Conservation (phyloP, 1,284 basidiomycete species). For the Trichosporon faecale region DNA sequence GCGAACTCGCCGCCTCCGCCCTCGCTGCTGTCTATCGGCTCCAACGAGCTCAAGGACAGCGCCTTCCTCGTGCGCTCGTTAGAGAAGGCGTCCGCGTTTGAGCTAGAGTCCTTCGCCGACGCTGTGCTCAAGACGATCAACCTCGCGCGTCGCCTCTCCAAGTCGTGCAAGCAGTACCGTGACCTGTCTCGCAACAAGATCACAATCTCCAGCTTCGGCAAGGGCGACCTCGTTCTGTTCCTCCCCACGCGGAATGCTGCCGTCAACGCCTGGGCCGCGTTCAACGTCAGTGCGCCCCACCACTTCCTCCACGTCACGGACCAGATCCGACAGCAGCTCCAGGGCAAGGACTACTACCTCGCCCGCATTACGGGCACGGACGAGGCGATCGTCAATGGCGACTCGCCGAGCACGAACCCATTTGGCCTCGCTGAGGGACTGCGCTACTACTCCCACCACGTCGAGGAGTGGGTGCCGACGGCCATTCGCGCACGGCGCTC, state of each 20-base stretch:
- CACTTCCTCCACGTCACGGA: constrained; percentile 89
- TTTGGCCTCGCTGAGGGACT: constrained; percentile 76
- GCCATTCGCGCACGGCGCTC: neutral
- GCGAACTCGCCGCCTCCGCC: constrained; percentile 24
- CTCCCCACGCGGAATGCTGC: constrained; percentile 90
- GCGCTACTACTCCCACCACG: constrained; percentile 88
- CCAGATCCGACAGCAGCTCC: constrained; percentile 76
- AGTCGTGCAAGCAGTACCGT: constrained; percentile 88
- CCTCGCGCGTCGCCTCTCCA: constrained; percentile 92
- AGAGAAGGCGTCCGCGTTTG: constrained; percentile 59
- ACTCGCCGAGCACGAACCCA: constrained; percentile 55
- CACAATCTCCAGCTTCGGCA: constrained; percentile 85
- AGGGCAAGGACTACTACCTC: constrained; percentile 87
- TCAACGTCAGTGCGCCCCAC: constrained; percentile 94
- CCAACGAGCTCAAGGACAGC: constrained; percentile 35
- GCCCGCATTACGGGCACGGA: constrained; percentile 84
- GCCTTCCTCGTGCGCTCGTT: constrained; percentile 37
- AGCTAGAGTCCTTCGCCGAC: constrained; percentile 78
- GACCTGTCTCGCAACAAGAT: constrained; percentile 91
- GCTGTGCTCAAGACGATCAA: constrained; percentile 73
- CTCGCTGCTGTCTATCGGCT: neutral
- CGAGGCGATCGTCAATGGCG: constrained; percentile 75
- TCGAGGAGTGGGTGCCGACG: constrained; percentile 77
- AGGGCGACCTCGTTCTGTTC: constrained; percentile 88
- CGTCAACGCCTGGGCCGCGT: constrained; percentile 93